Evolutionary conservation across 2,329 filamentous ascomycete genomes (phyloP).

Genomic region (Pseudonectria foliicola): DNA sequence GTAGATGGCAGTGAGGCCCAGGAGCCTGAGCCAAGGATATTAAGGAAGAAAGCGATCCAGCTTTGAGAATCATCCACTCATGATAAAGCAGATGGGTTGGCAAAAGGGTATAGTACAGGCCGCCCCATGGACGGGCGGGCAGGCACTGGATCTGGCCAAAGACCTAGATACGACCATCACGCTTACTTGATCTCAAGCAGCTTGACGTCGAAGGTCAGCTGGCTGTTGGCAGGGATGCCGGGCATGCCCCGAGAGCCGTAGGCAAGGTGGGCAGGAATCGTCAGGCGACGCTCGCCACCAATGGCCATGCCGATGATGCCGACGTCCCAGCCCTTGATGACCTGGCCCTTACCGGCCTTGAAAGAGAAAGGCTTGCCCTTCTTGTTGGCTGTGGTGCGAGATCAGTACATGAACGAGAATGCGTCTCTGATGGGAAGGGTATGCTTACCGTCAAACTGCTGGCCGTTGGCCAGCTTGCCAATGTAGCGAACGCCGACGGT

Average conservation of each 20-base stretch:
- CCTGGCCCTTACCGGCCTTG: constrained; percentile 88
- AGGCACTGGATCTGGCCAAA: constrained; percentile 6
- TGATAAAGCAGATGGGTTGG: constrained; percentile 7
- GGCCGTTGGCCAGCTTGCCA: constrained; percentile 89
- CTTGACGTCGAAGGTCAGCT: constrained; percentile 87
- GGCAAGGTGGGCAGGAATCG: constrained; percentile 77
- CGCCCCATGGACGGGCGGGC: constrained; percentile 6
- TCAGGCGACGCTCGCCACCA: constrained; percentile 88
- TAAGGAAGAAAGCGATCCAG: background rate
- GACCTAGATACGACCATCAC: constrained; percentile 4
- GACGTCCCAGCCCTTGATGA: constrained; percentile 99
- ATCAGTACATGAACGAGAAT: constrained; percentile 12
- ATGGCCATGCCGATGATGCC: constrained; percentile 88
- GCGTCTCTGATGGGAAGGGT: background rate
- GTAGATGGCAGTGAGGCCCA: constrained; percentile 13
- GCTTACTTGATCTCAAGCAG: constrained; percentile 73
- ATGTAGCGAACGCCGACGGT: constrained; percentile 95
- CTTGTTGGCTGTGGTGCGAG: constrained; percentile 69
- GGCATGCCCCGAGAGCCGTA: constrained; percentile 81
- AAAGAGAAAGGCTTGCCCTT: constrained; percentile 97
- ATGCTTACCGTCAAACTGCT: constrained; percentile 86
- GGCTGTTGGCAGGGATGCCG: constrained; percentile 87
- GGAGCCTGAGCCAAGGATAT: constrained; percentile 7
- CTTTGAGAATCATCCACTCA: constrained; percentile 6
- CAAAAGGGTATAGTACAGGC: constrained; percentile 19